Percentiles rank a stretch among this genome's conserved stretches.
Evolutionary conservation across 148 eudicot genomes (phyloP).

Genomic region (Vaccinium vitisidaea): DNA sequence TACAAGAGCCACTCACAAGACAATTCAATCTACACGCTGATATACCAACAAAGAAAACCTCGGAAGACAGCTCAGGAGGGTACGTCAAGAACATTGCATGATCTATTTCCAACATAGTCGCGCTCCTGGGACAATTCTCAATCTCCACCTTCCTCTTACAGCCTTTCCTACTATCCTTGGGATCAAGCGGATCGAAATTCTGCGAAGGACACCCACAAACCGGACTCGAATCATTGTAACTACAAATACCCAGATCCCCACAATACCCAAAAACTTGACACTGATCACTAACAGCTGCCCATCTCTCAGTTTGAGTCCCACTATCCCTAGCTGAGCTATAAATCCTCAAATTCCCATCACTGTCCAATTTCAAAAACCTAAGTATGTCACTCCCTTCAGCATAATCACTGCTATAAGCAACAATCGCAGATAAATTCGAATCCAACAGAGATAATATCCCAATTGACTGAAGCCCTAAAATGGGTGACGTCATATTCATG

Average conservation of each 20-base stretch:
- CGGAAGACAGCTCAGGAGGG: constrained; percentile 1
- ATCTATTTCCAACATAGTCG: background rate
- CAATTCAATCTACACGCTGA: constrained; percentile 30
- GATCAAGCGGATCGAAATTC: constrained; percentile 60
- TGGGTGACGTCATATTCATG: background rate
- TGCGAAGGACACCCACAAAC: constrained; percentile 76
- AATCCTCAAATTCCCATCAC: constrained; percentile 2
- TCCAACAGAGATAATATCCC: background rate
- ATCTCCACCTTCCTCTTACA: constrained; percentile 64
- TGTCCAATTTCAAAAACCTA: background rate
- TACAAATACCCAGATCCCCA: constrained; percentile 86
- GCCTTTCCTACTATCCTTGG: constrained; percentile 54
- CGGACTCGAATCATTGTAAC: constrained; percentile 66
- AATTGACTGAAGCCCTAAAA: background rate
- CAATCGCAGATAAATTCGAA: background rate
- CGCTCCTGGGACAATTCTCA: constrained; percentile 30
- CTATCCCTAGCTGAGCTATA: constrained; percentile 25
- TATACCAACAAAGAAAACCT: background rate
- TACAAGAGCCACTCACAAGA: constrained; percentile 49
- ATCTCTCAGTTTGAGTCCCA: constrained; percentile 32
- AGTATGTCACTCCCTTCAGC: background rate
- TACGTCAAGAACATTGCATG: constrained; percentile 1
- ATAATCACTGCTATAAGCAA: constrained; percentile 4
- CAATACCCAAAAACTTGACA: constrained; percentile 81
- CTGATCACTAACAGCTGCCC: constrained; percentile 83